Conservation (phyloP, 2,329 filamentous ascomycete genomes). For the Pseudopyricularia cyperi region DNA sequence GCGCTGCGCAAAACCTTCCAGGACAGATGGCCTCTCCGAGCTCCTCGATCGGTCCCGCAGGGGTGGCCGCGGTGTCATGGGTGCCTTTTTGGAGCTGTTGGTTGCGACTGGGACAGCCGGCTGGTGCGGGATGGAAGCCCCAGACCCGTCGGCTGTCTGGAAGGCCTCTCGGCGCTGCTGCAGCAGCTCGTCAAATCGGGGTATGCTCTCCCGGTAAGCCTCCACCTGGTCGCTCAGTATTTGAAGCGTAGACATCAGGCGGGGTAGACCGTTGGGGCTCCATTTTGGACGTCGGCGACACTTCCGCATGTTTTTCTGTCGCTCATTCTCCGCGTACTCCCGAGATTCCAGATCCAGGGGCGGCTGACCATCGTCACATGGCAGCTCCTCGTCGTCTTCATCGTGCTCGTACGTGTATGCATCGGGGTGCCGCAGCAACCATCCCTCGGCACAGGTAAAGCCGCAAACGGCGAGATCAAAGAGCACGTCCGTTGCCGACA, state of each 20-base stretch:
- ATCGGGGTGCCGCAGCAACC: slow-evolving; percentile 66
- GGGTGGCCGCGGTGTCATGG: not conserved
- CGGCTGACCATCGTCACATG: slow-evolving; percentile 13
- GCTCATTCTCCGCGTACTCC: slow-evolving; percentile 26
- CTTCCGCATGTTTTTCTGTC: slow-evolving; percentile 31
- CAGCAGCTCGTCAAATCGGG: slow-evolving; percentile 61
- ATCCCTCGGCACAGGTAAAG: slow-evolving; percentile 76
- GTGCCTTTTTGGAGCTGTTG: slow-evolving; percentile 8
- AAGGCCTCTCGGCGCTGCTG: slow-evolving; percentile 53
- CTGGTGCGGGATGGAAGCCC: slow-evolving; percentile 10
- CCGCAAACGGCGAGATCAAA: slow-evolving; percentile 75
- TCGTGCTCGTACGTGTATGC: slow-evolving; percentile 44
- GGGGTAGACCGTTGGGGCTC: slow-evolving; percentile 34
- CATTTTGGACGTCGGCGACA: slow-evolving; percentile 42
- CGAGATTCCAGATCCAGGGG: slow-evolving; percentile 26
- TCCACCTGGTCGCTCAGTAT: slow-evolving; percentile 48
- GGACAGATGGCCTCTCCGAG: slow-evolving; percentile 34
- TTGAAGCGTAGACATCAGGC: slow-evolving; percentile 44
- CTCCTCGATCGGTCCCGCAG: slow-evolving; percentile 25
- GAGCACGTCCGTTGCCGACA: slow-evolving; percentile 73
- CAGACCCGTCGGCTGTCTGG: slow-evolving; percentile 40
- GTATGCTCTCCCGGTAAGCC: slow-evolving; percentile 48
- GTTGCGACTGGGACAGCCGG: slow-evolving; percentile 1
- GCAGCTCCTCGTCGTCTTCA: slow-evolving; percentile 13
- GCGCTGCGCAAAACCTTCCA: slow-evolving; percentile 51